Evolutionary conservation across 2,329 filamentous ascomycete species (phyloP), one percentile per base, ranked within the genome.

Genomic region (Aspergillus sp.): DNA sequence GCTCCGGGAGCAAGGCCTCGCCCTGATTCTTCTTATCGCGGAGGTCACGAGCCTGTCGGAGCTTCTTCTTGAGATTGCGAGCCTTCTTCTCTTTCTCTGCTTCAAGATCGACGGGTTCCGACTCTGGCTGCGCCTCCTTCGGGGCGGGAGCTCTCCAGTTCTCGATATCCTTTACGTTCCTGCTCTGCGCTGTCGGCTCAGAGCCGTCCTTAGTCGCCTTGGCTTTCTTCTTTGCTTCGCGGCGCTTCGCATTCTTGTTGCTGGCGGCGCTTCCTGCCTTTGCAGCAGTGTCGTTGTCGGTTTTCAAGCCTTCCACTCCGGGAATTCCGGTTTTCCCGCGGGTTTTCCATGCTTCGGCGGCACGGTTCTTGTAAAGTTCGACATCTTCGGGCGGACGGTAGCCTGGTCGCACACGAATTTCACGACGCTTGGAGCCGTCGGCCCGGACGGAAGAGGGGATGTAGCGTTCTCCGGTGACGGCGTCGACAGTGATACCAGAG

Each of bases 301-400:
- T 79, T 51, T 82, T 82, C 54, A 78, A 57, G 2, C 66, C 63
- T 49, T 83, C 82, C 1, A 90, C 88, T 20, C 93, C 93, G 3
- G 90, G 89, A 4, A 96, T 82, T 19, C 82, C 87, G 52, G 82
- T 85, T 56, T 76, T 80, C 22, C 82, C 84, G 48, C 90, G 85
- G 61, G 84, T 90, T 67, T 90, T 90, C 76, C 89, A 96, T 46
- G 84, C 85, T 69, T 94, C 88, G 46, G 92, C 92, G 1, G 87
- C 91, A 52, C 89, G 86, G 73, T 95, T 96, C 77, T 91, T 95
- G 82, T 99, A 99, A 43, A 96, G 80, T 68, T 96, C 91, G 58
- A 97, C 87, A 73, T 99, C 94, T 75, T 99, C 94, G 0, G 92
- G 90, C 1, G 94, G 95, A 32, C 86, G 86, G 74, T 96, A 99